phyloP scores from a whole-genome alignment of 2,329 filamentous ascomycete genomes.

The Aspergillus sp. region DNA sequence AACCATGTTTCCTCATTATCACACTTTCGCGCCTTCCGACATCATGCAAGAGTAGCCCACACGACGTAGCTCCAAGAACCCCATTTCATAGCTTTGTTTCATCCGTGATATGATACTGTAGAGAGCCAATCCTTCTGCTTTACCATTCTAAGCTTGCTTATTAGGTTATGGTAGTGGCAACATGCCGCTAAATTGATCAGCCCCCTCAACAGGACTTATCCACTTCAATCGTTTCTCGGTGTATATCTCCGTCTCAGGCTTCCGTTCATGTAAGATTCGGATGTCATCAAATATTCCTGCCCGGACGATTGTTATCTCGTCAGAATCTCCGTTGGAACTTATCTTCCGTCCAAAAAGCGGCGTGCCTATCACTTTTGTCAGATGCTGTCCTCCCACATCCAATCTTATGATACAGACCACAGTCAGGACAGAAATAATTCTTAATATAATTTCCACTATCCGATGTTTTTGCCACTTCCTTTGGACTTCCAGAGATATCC shows the following conservation, averaged over 20 bases:
- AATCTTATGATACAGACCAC: constrained; percentile 20
- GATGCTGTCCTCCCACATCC: not conserved
- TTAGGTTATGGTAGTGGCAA: constrained; percentile 4
- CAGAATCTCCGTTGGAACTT: constrained; percentile 12
- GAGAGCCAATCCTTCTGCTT: too few species aligned
- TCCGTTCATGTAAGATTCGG: constrained; percentile 18
- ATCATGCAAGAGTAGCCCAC: too few species aligned
- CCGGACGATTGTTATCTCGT: constrained; percentile 23
- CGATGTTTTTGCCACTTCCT: constrained; percentile 27
- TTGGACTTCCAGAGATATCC: constrained; percentile 25
- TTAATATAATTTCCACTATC: constrained; percentile 31
- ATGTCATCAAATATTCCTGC: constrained; percentile 32
- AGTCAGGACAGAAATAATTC: constrained; percentile 33
- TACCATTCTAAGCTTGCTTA: not conserved
- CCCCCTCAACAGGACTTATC: constrained; percentile 18
- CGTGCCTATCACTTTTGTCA: constrained; percentile 15
- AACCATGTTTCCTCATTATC: too few species aligned
- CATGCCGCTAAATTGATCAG: constrained; percentile 21
- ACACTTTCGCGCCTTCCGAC: too few species aligned
- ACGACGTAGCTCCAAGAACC: too few species aligned
- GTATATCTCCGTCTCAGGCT: constrained; percentile 27
- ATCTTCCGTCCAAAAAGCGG: constrained; percentile 22
- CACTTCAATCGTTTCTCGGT: constrained; percentile 18
- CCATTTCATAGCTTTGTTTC: too few species aligned
- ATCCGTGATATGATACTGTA: too few species aligned